phyloP scores from a whole-genome alignment of 345 rosid species.

The Salix purpurea region DNA sequence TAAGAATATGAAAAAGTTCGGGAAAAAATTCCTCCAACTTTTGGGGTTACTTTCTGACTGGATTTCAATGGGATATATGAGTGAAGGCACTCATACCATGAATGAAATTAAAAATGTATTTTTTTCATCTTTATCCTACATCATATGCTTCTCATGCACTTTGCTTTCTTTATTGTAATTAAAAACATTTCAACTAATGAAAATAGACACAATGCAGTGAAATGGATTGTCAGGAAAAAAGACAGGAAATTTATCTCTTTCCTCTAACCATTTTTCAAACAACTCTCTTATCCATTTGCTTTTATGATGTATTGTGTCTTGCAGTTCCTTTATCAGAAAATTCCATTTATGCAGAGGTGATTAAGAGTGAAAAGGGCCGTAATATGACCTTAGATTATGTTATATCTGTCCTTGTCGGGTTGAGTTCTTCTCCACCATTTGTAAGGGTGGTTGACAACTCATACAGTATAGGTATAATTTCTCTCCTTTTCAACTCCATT shows the following conservation, averaged over 20 bases:
- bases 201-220: too few relatives aligned
- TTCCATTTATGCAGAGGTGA: constrained; percentile 76
- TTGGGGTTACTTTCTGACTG: background rate
- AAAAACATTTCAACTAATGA: too few relatives aligned
- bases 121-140: background rate
- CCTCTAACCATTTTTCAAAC: background rate
- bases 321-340: constrained; percentile 62
- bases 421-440: constrained; percentile 50
- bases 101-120: background rate
- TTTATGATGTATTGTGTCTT: constrained; percentile 16
- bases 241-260: background rate
- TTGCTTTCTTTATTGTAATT: too few relatives aligned
- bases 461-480: constrained; percentile 51
- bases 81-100: background rate
- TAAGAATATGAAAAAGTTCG: too few relatives aligned
- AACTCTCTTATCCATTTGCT: background rate
- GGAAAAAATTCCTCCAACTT: background rate
- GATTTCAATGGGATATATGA: background rate
- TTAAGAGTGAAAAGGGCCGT: constrained; percentile 70
- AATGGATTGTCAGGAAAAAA: background rate
- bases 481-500: constrained; percentile 5
- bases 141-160: too few relatives aligned
- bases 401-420: constrained; percentile 48
- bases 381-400: constrained; percentile 68
- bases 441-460: constrained; percentile 40